Base-by-base conservation (phyloP, 768 basidiomycete species). In the Tylopilus rubrobrunneus region DNA sequence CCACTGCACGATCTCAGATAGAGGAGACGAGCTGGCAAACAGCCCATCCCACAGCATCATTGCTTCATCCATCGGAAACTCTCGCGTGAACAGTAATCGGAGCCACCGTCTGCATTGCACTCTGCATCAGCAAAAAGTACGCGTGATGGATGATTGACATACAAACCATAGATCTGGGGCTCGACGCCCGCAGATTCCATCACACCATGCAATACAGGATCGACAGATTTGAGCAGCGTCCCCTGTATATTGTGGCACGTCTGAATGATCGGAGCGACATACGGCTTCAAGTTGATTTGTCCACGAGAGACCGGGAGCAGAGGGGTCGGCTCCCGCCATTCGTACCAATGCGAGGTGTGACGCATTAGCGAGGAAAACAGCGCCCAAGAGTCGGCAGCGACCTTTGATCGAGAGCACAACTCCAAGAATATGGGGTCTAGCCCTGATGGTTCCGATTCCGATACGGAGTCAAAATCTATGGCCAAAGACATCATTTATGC, bases 91-190 rank as follows among this genome's bases (percentile, higher is more conserved):
- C 7, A 99, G 75, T 17, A 98, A 74, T 34, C 97, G 81, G 10
- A 98, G 75, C 94, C 95, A 98, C 29, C 97, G 94, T 54, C 92
- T 95, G 57, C 27, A 52, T 53, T 27, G 7, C 12, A 55, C 19
- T 49, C 19, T 40, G 62, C 14, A 45, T 65, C 43, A 66, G 60
- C 25, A 28, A 12, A 48, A 51, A 48, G 44, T 46, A 58, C 52
- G 37, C 14, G 40, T 2, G 44, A 44, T 11, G 40, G 52, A 56
- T 52, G 23, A 55, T 31, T 11, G 49, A 73, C 90, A 69, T 71
- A 94, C 89, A 98, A 94, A 52, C 92, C 93, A 73, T 93, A 99
- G 19, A 98, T 89, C 67, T 98, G 97, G 5, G 95, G 94, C 69
- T 99, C 97, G 40, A 98, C 86, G 7, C 89, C 89, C 37, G 84